These are phyloP conservation scores for Platanus orientalis DNA, from an alignment of 164 flowering plant genomes.

Conservation along the genomic window DNA sequence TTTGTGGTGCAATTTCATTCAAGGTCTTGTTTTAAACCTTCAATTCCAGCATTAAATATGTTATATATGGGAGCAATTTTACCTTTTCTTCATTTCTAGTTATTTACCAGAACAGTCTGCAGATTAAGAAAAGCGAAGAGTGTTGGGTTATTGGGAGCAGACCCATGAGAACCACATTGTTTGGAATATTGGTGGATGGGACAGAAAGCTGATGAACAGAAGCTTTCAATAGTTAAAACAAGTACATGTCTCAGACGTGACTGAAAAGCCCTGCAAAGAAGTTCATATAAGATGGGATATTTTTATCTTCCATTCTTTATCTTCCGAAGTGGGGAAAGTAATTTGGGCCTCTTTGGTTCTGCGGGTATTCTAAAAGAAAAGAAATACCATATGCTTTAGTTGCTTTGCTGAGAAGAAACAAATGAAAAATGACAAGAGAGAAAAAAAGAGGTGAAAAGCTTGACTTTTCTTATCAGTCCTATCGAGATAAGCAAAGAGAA, in stretches of 20 bases:
- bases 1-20: constrained; percentile 28
- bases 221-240: constrained; percentile 54
- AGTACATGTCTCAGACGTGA: constrained; percentile 49
- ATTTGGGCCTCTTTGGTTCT: too few relatives aligned
- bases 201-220: constrained; percentile 92
- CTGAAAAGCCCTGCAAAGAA: constrained; percentile 30
- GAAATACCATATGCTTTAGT: too few relatives aligned
- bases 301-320: constrained; percentile 6
- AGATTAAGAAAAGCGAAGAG: constrained; percentile 13
- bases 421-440: too few relatives aligned
- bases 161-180: constrained; percentile 48
- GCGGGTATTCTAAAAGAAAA: too few relatives aligned
- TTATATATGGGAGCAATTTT: constrained; percentile 1
- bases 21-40: constrained; percentile 31
- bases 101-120: constrained; percentile 19
- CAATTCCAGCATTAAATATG: constrained; percentile 12
- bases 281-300: constrained; percentile 30
- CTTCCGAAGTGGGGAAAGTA: too few relatives aligned
- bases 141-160: constrained; percentile 49
- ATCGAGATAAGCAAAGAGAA: too few relatives aligned
- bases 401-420: too few relatives aligned
- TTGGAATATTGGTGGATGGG: constrained; percentile 65
- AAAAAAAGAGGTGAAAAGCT: too few relatives aligned
- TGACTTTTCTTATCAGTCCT: too few relatives aligned
- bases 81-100: constrained; percentile 11